Conservation (phyloP, 345 rosid species). For the Camelina laxa region DNA sequence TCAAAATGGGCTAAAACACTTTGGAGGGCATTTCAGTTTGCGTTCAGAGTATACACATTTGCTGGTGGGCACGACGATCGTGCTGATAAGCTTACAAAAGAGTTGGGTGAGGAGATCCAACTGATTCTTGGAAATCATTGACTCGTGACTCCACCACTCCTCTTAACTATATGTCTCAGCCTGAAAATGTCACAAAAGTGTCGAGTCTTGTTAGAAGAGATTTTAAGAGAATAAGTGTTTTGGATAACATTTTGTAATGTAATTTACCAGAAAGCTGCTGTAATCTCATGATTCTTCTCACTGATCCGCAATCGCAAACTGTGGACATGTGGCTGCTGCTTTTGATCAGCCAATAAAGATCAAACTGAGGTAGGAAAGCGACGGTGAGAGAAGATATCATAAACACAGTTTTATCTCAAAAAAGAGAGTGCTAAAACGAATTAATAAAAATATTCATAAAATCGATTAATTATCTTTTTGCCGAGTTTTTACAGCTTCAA, state of each 20-base stretch:
- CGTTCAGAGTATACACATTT: slow-evolving; percentile 71
- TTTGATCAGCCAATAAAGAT: not conserved
- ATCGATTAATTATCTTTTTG: not conserved
- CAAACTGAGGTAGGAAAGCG: not conserved
- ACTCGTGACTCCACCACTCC: slow-evolving; percentile 23
- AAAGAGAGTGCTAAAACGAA: not conserved
- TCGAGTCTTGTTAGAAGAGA: not conserved
- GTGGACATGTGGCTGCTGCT: not conserved
- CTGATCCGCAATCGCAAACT: not conserved
- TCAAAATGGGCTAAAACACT: slow-evolving; percentile 50
- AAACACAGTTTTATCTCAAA: not conserved
- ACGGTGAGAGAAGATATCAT: not conserved
- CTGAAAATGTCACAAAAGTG: slow-evolving; percentile 18
- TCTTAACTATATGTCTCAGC: slow-evolving; percentile 12
- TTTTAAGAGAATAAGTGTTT: slow-evolving; percentile 11
- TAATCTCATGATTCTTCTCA: slow-evolving; percentile 23
- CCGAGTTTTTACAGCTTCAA: not conserved
- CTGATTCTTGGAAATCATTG: slow-evolving; percentile 45
- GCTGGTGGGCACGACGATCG: slow-evolving; percentile 92
- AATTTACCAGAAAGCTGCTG: slow-evolving; percentile 24
- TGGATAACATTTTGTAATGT: slow-evolving; percentile 36
- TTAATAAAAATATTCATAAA: not conserved
- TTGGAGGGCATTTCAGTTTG: slow-evolving; percentile 90
- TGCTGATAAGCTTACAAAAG: slow-evolving; percentile 75
- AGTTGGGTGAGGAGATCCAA: slow-evolving; percentile 71